phyloP scores from a whole-genome alignment of 176 grass and related monocot species.

The Phragmites australis region DNA sequence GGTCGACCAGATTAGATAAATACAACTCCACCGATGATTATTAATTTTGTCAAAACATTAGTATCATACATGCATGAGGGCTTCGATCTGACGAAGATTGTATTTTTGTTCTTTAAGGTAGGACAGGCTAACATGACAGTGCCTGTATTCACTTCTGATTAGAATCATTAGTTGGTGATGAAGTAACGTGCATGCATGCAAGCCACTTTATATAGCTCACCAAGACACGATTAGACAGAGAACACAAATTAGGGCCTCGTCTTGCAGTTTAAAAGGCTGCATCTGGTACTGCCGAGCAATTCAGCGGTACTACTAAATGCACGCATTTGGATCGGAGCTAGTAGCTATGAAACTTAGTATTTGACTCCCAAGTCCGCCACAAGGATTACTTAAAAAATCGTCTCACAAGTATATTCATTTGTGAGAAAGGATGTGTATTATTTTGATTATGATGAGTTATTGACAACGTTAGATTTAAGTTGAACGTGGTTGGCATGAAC shows the following conservation, averaged over 20 bases:
- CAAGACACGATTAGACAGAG: neutral
- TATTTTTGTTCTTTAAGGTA: slow-evolving; percentile 25
- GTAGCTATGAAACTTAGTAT: too few relatives aligned
- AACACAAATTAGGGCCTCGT: neutral
- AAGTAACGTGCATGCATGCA: slow-evolving; percentile 1
- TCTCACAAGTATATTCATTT: too few relatives aligned
- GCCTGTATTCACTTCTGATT: neutral
- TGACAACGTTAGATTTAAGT: too few relatives aligned
- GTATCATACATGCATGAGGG: neutral
- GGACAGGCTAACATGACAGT: slow-evolving; percentile 3
- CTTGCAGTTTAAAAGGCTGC: neutral
- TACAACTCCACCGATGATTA: neutral
- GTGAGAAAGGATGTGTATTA: too few relatives aligned
- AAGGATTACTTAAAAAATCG: too few relatives aligned
- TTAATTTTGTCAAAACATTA: neutral
- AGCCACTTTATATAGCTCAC: neutral
- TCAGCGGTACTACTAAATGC: neutral
- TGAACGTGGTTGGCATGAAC: too few relatives aligned
- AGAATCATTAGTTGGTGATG: neutral
- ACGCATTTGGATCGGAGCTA: neutral
- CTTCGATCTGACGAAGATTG: slow-evolving; percentile 14
- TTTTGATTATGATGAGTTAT: too few relatives aligned
- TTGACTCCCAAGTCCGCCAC: too few relatives aligned
- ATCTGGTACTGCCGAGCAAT: neutral
- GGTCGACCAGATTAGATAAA: neutral